Base-by-base conservation (phyloP, 2,329 filamentous ascomycete genomes). In the Capronia epimyces region DNA sequence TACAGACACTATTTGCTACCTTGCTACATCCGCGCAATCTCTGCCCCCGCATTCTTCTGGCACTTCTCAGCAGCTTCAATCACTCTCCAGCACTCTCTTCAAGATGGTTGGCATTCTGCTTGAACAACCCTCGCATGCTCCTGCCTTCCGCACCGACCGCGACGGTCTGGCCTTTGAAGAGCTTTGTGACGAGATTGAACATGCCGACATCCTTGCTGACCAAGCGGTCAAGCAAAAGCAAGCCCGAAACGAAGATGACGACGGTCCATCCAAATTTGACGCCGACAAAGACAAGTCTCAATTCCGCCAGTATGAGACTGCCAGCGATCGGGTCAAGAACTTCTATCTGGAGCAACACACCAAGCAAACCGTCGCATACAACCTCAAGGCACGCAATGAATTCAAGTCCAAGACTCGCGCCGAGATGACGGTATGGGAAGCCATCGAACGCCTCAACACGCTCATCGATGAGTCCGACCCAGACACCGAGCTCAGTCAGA, bases 401-500 rank as follows among this genome's bases (percentile, higher is more conserved):
- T 87, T 89, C 72, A 73, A 82, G 68, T 77, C 76, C 58, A 79
- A 82, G 55, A 79, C 79, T 1, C 81, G 86, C 47, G 81, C 84
- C 13, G 78, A 86, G 68, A 88, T 95, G 86, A 85, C 83, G 56
- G 78, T 95, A 67, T 95, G 89, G 89, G 77, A 94, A 67, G 89
- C 89, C 16, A 93, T 95, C 72, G 87, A 94, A 78, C 90, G 89
- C 71, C 83, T 95, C 64, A 88, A 95, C 77, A 89, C 86, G 0
- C 79, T 95, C 46, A 86, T 95, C 67, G 89, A 95, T 71, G 87
- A 94, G 70, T 89, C 84, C 16, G 89, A 95, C 72, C 89, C 89
- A 1, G 89, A 95, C 72, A 95, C 89, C 40, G 82, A 80, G 42
- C 82, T 95, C 56, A 85, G 82, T 22, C 89, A 95, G 73, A 94